Conservation (phyloP, 192 early-diverging fungal genomes). For the Backusella australiensis region DNA sequence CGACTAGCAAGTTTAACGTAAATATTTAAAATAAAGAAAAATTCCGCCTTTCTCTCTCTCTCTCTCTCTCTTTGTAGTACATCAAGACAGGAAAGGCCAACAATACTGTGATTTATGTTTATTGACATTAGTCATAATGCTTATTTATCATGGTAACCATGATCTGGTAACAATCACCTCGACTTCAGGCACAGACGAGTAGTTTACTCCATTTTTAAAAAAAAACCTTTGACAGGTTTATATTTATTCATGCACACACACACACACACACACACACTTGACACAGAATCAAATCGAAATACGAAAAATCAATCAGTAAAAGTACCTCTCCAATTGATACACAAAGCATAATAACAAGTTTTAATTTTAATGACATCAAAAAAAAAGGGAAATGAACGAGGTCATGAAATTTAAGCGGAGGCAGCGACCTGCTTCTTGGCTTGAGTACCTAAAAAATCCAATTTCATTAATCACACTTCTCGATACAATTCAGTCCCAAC, state of each 20-base stretch:
- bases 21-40: too few relatives aligned
- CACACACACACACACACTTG: not conserved
- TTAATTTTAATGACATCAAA: not conserved
- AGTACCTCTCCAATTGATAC: not conserved
- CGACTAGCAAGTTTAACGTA: too few relatives aligned
- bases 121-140: too few relatives aligned
- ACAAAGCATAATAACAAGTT: not conserved
- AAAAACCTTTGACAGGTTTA: too few relatives aligned
- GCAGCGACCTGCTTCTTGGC: slow-evolving; percentile 2
- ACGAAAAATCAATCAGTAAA: not conserved
- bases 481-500: not conserved
- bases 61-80: too few relatives aligned
- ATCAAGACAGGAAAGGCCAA: too few relatives aligned
- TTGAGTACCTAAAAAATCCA: not conserved
- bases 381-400: not conserved
- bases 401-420: not conserved
- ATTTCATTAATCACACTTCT: not conserved
- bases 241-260: not conserved
- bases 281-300: not conserved
- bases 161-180: too few relatives aligned
- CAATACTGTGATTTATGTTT: too few relatives aligned
- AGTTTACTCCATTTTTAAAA: too few relatives aligned
- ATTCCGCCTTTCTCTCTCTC: too few relatives aligned
- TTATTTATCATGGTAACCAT: too few relatives aligned
- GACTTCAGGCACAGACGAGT: too few relatives aligned